A percentile compares a stretch with the other conserved stretches of the same genome.
phyloP scores from a whole-genome alignment of 2,329 filamentous ascomycete species.

The Diplodia seriata region DNA sequence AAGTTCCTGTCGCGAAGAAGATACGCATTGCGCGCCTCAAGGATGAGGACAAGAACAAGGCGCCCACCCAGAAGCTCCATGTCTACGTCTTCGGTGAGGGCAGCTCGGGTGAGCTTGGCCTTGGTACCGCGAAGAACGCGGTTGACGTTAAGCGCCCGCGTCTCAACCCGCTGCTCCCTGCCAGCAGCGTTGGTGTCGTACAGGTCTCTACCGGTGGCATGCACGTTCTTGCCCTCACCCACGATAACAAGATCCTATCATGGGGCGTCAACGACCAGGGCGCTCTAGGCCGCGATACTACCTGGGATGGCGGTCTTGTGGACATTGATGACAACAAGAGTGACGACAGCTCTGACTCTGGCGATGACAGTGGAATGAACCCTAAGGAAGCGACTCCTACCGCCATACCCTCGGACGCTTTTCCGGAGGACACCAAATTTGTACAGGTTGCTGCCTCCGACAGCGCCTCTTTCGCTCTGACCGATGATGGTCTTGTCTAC shows the following conservation, averaged over 20 bases:
- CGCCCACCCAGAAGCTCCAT: slow-evolving; percentile 69
- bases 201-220: slow-evolving; percentile 81
- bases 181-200: slow-evolving; percentile 69
- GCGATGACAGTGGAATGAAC: slow-evolving; percentile 69
- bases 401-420: slow-evolving; percentile 61
- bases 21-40: slow-evolving; percentile 36
- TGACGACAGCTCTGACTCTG: slow-evolving; percentile 57
- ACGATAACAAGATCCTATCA: slow-evolving; percentile 80
- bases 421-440: slow-evolving; percentile 68
- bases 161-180: slow-evolving; percentile 66
- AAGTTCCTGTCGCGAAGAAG: slow-evolving; percentile 38
- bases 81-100: slow-evolving; percentile 84
- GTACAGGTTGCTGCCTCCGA: slow-evolving; percentile 75
- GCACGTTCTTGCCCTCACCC: slow-evolving; percentile 78
- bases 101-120: slow-evolving; percentile 79
- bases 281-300: slow-evolving; percentile 77
- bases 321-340: slow-evolving; percentile 62
- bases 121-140: slow-evolving; percentile 70
- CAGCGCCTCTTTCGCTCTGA: slow-evolving; percentile 77
- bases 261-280: slow-evolving; percentile 91
- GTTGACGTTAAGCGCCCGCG: slow-evolving; percentile 79
- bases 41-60: slow-evolving; percentile 64
- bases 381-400: slow-evolving; percentile 73
- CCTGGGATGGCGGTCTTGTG: slow-evolving; percentile 68
- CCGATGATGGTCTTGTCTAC: slow-evolving; percentile 76